Percentiles rank a stretch among this genome's conserved stretches.
Conservation (phyloP, 2,329 filamentous ascomycete genomes). For the Erysiphe neolycopersici region DNA sequence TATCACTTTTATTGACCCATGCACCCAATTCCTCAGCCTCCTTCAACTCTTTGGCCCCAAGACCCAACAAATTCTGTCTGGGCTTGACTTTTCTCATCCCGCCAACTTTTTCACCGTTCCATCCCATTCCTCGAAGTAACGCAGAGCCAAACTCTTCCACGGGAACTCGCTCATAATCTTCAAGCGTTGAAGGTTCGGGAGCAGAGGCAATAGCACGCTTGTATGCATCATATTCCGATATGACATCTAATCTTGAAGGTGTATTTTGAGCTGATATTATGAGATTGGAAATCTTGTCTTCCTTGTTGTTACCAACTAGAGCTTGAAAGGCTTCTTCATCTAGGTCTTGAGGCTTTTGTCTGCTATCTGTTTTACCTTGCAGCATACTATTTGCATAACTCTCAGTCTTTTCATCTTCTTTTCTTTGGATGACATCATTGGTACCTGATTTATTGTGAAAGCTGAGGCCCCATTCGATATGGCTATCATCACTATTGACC, state of each 20-base stretch:
- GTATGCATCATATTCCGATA: conserved; percentile 42
- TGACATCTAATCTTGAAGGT: conserved; percentile 4
- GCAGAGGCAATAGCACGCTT: conserved; percentile 40
- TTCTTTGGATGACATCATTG: conserved; percentile 4
- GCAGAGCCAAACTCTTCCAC: conserved; percentile 90
- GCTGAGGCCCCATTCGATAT: conserved; percentile 21
- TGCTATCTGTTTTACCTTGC: conserved; percentile 3
- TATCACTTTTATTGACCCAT: conserved; percentile 46
- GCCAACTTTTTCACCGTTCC: conserved; percentile 39
- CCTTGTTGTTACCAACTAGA: conserved; percentile 28
- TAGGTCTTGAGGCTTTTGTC: conserved; percentile 15
- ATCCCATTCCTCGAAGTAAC: conserved; percentile 78
- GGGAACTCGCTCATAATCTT: conserved; percentile 68
- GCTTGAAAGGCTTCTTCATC: conserved; percentile 43
- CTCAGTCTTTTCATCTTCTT: conserved; percentile 4
- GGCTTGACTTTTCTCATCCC: conserved; percentile 40
- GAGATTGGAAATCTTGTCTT: conserved; percentile 20
- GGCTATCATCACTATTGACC: conserved; percentile 18
- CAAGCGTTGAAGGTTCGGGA: conserved; percentile 49
- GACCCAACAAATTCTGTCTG: conserved; percentile 57
- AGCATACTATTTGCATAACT: conserved; percentile 1
- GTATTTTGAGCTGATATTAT: conserved; percentile 20
- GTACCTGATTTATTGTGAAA: conserved; percentile 17
- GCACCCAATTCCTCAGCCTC: conserved; percentile 46
- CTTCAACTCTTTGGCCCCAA: conserved; percentile 64